Evolutionary conservation across 108 stramenopile genomes (phyloP).

Genomic region (Skeletonema marinoi): DNA sequence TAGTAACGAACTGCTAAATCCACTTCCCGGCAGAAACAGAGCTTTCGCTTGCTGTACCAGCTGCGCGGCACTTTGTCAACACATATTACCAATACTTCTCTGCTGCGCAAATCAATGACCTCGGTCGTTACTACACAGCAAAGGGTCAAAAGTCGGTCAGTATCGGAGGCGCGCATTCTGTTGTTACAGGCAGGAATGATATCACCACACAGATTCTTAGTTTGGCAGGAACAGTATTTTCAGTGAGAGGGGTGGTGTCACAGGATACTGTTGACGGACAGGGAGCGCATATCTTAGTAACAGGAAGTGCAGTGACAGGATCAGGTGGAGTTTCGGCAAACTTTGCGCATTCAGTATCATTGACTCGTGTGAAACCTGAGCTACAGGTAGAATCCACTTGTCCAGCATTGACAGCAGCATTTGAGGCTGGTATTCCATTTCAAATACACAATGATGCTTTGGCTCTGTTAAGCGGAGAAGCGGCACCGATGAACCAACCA

Average conservation of each 20-base stretch:
- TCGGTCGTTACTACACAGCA: slow-evolving; percentile 55
- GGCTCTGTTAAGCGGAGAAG: slow-evolving; percentile 50
- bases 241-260: slow-evolving; percentile 68
- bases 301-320: slow-evolving; percentile 54
- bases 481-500: slow-evolving; percentile 11
- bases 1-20: slow-evolving; percentile 30
- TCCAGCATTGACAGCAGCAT: slow-evolving; percentile 17
- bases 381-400: background rate
- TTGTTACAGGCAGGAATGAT: slow-evolving; percentile 54
- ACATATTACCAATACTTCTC: slow-evolving; percentile 57
- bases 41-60: slow-evolving; percentile 42
- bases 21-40: slow-evolving; percentile 31
- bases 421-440: slow-evolving; percentile 43
- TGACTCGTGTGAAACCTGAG: slow-evolving; percentile 26
- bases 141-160: slow-evolving; percentile 68
- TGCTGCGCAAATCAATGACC: slow-evolving; percentile 45
- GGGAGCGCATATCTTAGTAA: slow-evolving; percentile 54
- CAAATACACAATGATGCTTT: slow-evolving; percentile 84
- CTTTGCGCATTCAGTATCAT: slow-evolving; percentile 72
- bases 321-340: slow-evolving; percentile 42
- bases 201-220: slow-evolving; percentile 59
- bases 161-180: slow-evolving; percentile 78
- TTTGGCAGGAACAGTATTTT: slow-evolving; percentile 53
- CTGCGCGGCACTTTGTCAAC: slow-evolving; percentile 58
- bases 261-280: slow-evolving; percentile 52